Percentiles rank a stretch among this genome's conserved stretches.
Conservation (phyloP, 495 filamentous ascomycete genomes). For the Zalerion maritima region DNA sequence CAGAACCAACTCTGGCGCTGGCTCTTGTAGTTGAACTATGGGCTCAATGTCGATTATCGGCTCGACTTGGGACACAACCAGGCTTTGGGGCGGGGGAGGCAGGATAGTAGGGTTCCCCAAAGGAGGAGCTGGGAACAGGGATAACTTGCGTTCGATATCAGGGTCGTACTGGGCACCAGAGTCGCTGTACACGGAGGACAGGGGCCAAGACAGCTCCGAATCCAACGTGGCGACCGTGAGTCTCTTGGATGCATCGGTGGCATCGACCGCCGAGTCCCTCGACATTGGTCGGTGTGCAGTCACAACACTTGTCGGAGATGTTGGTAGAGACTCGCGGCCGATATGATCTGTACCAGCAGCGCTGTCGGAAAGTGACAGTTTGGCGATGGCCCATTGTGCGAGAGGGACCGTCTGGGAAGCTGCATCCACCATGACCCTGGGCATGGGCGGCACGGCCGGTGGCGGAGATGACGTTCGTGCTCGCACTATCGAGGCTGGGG, state of each 20-base stretch:
- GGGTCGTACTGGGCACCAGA: conserved; percentile 22
- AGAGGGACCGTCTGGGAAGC: too few species aligned
- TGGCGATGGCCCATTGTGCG: too few species aligned
- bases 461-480: conserved; percentile 29
- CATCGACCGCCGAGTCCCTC: conserved; percentile 18
- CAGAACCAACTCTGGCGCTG: conserved; percentile 7
- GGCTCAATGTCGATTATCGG: conserved; percentile 20
- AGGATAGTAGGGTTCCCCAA: conserved; percentile 8
- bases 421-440: conserved; percentile 56
- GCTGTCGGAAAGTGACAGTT: background rate
- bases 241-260: conserved; percentile 15
- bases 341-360: background rate
- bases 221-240: conserved; percentile 13
- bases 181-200: conserved; percentile 23
- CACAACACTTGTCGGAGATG: conserved; percentile 10
- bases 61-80: conserved; percentile 16
- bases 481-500: conserved; percentile 18
- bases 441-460: conserved; percentile 38
- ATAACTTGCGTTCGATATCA: conserved; percentile 29
- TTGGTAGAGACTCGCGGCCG: too few species aligned
- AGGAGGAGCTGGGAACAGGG: conserved; percentile 32
- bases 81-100: conserved; percentile 11
- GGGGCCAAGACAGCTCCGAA: conserved; percentile 10
- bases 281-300: conserved; percentile 19
- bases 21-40: conserved; percentile 3